Evolutionary conservation across 73 alveolate species (phyloP).

Genomic region (Blepharisma japonicum): DNA sequence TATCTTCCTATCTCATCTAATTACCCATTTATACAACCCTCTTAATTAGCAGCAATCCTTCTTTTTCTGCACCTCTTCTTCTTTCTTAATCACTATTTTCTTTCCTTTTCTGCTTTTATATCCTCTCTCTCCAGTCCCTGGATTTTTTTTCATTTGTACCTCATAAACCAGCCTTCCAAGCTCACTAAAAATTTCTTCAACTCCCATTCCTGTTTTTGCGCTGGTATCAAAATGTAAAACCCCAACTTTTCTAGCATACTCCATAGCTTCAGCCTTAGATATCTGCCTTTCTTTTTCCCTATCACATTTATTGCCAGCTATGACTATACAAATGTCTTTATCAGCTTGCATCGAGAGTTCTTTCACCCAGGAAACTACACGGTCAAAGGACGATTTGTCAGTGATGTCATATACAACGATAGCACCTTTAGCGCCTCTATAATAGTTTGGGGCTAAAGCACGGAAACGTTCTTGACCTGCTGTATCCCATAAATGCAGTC

Average conservation of each 20-base stretch:
- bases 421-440: slow-evolving; percentile 91
- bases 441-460: slow-evolving; percentile 83
- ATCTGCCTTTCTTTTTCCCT: background rate
- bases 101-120: background rate
- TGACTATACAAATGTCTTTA: background rate
- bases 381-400: slow-evolving; percentile 63
- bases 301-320: slow-evolving; percentile 22
- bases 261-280: background rate
- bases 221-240: background rate
- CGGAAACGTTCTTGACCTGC: slow-evolving; percentile 92
- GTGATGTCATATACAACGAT: slow-evolving; percentile 82
- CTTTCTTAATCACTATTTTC: background rate
- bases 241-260: background rate
- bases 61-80: background rate
- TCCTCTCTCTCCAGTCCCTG: background rate
- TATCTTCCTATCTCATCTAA: too few relatives aligned
- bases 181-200: background rate
- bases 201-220: slow-evolving; percentile 13
- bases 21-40: too few relatives aligned
- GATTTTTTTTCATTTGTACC: too few relatives aligned
- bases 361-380: slow-evolving; percentile 29
- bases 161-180: background rate
- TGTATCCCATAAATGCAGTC: slow-evolving; percentile 88
- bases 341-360: slow-evolving; percentile 2
- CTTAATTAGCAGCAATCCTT: slow-evolving; percentile 8